Percentiles rank a stretch among this genome's conserved stretches.
Evolutionary conservation across 2,329 filamentous ascomycete genomes (phyloP).

Genomic region (Pseudocercospora eumusae): DNA sequence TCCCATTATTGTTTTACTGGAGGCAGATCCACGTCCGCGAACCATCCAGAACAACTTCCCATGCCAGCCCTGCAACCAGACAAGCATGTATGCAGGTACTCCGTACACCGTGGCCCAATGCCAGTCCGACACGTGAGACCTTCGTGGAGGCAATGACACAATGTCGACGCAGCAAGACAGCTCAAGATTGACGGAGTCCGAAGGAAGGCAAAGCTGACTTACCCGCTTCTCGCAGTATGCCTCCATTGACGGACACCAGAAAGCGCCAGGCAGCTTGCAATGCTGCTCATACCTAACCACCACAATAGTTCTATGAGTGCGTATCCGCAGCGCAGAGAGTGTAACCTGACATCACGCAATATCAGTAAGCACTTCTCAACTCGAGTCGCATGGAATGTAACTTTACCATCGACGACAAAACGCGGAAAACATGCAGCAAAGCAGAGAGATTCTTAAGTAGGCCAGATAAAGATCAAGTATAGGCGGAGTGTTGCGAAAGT

Average conservation of each 20-base stretch:
- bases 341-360: slow-evolving; percentile 18
- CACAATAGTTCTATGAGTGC: slow-evolving; percentile 29
- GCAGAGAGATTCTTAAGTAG: too few species aligned
- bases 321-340: slow-evolving; percentile 33
- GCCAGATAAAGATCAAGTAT: too few species aligned
- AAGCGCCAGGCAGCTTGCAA: slow-evolving; percentile 23
- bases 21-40: slow-evolving; percentile 6
- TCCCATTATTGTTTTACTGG: slow-evolving; percentile 34
- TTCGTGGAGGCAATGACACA: neutral
- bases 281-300: slow-evolving; percentile 28
- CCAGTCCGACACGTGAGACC: neutral
- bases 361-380: neutral
- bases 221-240: slow-evolving; percentile 33
- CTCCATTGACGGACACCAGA: slow-evolving; percentile 32
- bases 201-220: slow-evolving; percentile 5
- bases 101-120: neutral
- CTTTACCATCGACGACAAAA: too few species aligned
- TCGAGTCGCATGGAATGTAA: too few species aligned
- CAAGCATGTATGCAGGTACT: slow-evolving; percentile 7
- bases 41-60: neutral
- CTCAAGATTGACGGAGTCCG: slow-evolving; percentile 9
- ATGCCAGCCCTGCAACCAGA: neutral
- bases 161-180: neutral
- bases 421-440: too few species aligned
- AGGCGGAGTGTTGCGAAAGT: slow-evolving; percentile 26